Evolutionary conservation across 352 stramenopile species (phyloP), one percentile per base, ranked within the genome.

Genomic region (Globisporangium nagaii): DNA sequence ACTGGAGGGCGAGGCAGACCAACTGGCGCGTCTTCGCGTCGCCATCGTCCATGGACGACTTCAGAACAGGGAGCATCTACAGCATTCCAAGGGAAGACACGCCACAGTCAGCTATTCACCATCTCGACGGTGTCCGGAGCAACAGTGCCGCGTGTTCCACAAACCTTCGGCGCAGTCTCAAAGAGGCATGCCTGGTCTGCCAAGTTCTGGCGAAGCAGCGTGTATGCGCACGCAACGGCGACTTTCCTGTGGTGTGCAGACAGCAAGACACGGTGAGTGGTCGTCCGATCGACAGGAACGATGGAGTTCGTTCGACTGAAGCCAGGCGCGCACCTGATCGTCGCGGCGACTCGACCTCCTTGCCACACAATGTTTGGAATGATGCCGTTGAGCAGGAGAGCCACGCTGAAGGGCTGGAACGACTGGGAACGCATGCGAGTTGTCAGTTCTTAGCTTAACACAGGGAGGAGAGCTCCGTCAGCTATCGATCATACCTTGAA

Each of bases 301-400:
- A 41, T 15, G 22, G 8, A 41, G 17, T 0, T 66, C 24, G 12
- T 34, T 31, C 10, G 19, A 34, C 19, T 13, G 8, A 36, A n/a
- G 17, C 15, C 17, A 62, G 2, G 32, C 17, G 12, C 47, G 17
- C 53, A 91, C 84, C 82, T 75, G 54, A 96, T 88, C 10, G 86
- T 95, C 32, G 84, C 80, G 39, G 88, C 86, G 17, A 96, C 84
- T 39, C 86, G 78, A 19, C 87, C 89, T 22, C 79, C 88, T 55
- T 80, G 79, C 87, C 89, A 97, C 24, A 95, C 84, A 32, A 96
- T 88, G 68, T 96, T 97, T 11, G 89, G 87, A 22, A 91, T 80
- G 37, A 97, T 88, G 40, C 74, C 71, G 43, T 91, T 84, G 35
- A 88, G 62, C 22, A 97, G 53, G 20, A 95, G 50, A 22, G 56